Conservation (phyloP, 2,329 filamentous ascomycete species). For the Sporothrix globosa region DNA sequence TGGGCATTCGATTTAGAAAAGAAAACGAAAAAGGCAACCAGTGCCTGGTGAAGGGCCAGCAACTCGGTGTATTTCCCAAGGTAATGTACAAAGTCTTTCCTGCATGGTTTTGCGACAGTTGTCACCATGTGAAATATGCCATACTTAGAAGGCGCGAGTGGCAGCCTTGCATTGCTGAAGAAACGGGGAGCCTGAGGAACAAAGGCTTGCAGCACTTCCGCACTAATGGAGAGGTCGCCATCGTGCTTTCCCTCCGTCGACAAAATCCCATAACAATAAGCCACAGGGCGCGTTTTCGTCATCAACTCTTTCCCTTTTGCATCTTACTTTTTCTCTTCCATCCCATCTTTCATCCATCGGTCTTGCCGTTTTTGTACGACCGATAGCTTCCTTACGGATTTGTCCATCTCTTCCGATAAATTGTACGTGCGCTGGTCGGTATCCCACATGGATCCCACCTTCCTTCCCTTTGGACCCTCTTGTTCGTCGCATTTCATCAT, state of each 20-base stretch:
- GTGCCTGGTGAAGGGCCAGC: neutral
- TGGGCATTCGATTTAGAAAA: neutral
- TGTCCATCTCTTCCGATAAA: neutral
- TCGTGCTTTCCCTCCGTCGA: slow-evolving; percentile 1
- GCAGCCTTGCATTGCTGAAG: slow-evolving; percentile 16
- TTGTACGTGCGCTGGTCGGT: neutral
- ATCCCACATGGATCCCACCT: slow-evolving; percentile 2
- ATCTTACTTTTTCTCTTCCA: neutral
- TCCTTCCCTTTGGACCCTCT: neutral
- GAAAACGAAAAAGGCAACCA: neutral
- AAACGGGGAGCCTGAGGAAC: slow-evolving; percentile 8
- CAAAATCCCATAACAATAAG: slow-evolving; percentile 8
- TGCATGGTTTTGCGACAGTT: neutral
- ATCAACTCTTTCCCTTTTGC: slow-evolving; percentile 17
- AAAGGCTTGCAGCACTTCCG: neutral
- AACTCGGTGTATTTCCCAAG: neutral
- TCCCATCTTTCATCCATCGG: neutral
- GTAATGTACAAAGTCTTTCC: neutral
- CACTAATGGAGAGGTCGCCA: slow-evolving; percentile 17
- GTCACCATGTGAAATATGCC: neutral
- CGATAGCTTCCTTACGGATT: neutral
- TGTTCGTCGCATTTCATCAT: slow-evolving; percentile 24
- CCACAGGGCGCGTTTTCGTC: neutral
- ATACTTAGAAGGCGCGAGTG: slow-evolving; percentile 11
- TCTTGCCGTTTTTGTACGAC: neutral